Percentiles rank a stretch among this genome's conserved stretches.
phyloP scores from a whole-genome alignment of 192 early-diverging fungal species.

The Fimicolochytrium jonesii region DNA sequence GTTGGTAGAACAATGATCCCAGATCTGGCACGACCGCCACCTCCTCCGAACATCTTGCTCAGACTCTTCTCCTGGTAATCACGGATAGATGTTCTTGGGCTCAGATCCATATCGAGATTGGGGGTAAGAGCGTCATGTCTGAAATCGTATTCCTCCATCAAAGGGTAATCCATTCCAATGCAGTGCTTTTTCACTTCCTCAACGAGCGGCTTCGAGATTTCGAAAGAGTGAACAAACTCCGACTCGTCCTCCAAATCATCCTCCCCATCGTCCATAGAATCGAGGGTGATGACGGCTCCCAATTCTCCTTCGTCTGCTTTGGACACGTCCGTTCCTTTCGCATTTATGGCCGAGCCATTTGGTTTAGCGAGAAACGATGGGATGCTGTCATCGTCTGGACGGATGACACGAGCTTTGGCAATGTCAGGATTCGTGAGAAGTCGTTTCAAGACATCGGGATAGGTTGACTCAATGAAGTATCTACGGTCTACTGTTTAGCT shows the following conservation, averaged over 20 bases:
- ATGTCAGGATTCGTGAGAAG: constrained; percentile 79
- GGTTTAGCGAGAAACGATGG: neutral
- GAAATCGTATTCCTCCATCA: constrained; percentile 98
- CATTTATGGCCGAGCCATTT: neutral
- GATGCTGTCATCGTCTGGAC: constrained; percentile 36
- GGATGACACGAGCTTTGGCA: constrained; percentile 56
- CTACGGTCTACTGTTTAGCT: too few relatives aligned
- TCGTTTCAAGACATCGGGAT: constrained; percentile 82
- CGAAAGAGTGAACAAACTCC: constrained; percentile 52
- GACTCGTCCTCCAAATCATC: constrained; percentile 40
- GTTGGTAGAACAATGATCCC: constrained; percentile 98
- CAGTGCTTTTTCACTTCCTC: constrained; percentile 86
- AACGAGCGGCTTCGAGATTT: constrained; percentile 39
- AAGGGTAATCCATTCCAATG: constrained; percentile 87
- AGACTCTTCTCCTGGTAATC: constrained; percentile 97
- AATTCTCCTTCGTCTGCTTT: constrained; percentile 28
- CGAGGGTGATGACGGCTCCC: constrained; percentile 54
- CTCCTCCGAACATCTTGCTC: constrained; percentile 98
- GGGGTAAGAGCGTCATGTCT: constrained; percentile 73
- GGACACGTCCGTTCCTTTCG: neutral
- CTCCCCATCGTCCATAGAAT: constrained; percentile 49
- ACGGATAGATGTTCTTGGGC: constrained; percentile 91
- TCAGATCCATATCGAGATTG: constrained; percentile 82
- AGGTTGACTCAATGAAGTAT: constrained; percentile 91
- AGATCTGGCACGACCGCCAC: constrained; percentile 72